phyloP scores from a whole-genome alignment of 2,329 filamentous ascomycete species.

The Alternaria sp. region DNA sequence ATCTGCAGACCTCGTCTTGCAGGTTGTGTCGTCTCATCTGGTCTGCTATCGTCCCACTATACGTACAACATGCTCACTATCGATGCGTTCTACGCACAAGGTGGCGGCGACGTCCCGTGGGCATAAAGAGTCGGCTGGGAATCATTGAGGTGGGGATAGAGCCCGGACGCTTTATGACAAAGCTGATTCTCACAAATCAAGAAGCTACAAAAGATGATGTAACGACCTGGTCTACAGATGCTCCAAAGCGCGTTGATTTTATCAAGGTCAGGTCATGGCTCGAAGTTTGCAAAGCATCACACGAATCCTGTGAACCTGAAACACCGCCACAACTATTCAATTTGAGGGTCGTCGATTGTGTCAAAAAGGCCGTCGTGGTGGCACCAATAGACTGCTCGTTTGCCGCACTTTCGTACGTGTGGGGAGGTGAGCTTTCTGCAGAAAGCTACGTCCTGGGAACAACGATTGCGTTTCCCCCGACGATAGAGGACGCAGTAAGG shows the following conservation, averaged over 20 bases:
- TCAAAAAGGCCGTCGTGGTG: fast-evolving
- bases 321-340: fast-evolving
- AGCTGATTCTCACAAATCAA: too few species aligned
- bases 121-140: too few species aligned
- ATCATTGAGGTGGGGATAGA: too few species aligned
- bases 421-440: not conserved
- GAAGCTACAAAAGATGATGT: too few species aligned
- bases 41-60: too few species aligned
- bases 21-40: not conserved
- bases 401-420: not conserved
- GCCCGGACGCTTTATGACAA: too few species aligned
- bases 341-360: not conserved
- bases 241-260: too few species aligned
- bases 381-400: not conserved
- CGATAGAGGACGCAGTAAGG: not conserved
- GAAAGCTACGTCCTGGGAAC: not conserved
- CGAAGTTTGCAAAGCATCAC: not conserved
- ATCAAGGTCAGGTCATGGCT: not conserved
- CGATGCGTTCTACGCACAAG: too few species aligned
- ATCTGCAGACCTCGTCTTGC: not conserved
- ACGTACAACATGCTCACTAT: too few species aligned
- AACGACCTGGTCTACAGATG: too few species aligned
- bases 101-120: too few species aligned
- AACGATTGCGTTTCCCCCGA: not conserved
- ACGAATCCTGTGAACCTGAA: fast-evolving